phyloP scores from a whole-genome alignment of 768 basidiomycete genomes.

The Butyriboletus loyo region DNA sequence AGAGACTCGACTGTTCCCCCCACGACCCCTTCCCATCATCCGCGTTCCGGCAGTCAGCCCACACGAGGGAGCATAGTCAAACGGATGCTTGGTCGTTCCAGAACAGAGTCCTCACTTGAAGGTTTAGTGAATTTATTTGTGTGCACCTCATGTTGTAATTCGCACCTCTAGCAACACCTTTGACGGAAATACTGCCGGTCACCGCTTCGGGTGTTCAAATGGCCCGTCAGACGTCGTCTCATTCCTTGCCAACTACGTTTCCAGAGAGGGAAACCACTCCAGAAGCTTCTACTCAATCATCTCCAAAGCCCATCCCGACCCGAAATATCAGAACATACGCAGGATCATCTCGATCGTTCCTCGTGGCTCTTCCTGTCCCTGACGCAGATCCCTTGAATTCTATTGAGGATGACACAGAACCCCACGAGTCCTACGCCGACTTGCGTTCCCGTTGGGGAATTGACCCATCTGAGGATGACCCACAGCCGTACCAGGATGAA shows the following conservation, averaged over 20 bases:
- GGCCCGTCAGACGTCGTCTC: conserved; percentile 24
- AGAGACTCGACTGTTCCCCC: conserved; percentile 44
- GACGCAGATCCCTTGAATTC: conserved; percentile 24
- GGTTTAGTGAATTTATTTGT: background rate
- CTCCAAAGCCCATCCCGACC: conserved; percentile 25
- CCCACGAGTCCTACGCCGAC: conserved; percentile 72
- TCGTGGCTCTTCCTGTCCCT: conserved; percentile 54
- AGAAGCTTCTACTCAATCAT: conserved; percentile 23
- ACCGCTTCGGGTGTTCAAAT: background rate
- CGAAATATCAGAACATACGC: conserved; percentile 65
- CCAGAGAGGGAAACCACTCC: conserved; percentile 26
- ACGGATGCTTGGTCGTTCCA: conserved; percentile 70
- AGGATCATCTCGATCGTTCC: conserved; percentile 76
- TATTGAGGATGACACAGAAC: conserved; percentile 48
- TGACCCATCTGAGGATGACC: conserved; percentile 75
- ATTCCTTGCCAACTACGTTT: conserved; percentile 19
- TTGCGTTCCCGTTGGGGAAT: conserved; percentile 79
- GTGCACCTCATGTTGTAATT: background rate
- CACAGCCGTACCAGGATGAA: conserved; percentile 33
- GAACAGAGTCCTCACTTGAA: conserved; percentile 56
- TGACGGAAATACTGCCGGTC: background rate
- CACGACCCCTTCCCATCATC: conserved; percentile 8
- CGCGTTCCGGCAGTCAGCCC: conserved; percentile 32
- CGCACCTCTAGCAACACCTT: conserved; percentile 3
- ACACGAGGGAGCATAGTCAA: conserved; percentile 48